Conservation (phyloP, 306 rosid genomes). For the Cucurbita pepo region DNA sequence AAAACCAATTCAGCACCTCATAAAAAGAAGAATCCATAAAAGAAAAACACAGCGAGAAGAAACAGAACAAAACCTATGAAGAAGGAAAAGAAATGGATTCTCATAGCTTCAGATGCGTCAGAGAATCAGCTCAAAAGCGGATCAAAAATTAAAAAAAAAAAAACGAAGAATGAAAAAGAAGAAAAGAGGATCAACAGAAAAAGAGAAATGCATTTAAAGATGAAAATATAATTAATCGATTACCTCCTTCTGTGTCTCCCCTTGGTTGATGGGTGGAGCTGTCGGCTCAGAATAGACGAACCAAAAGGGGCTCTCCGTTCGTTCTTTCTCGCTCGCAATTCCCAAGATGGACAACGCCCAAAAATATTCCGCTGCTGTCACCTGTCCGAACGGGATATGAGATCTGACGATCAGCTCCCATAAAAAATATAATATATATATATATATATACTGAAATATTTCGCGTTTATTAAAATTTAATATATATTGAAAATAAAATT, state of each 20-base stretch:
- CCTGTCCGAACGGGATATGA: not conserved
- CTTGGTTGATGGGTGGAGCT: not conserved
- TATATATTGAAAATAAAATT: no score
- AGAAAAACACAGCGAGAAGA: not conserved
- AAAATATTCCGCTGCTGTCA: constrained; percentile 1
- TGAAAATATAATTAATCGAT: not conserved
- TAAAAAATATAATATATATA: not conserved
- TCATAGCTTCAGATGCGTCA: not conserved
- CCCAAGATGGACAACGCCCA: constrained; percentile 2
- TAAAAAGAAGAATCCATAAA: no score
- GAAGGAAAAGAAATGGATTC: not conserved
- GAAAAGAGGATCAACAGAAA: not conserved
- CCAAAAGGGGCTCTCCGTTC: not conserved
- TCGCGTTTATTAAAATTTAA: no score
- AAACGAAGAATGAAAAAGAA: not conserved
- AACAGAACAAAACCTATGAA: not conserved
- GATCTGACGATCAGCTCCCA: not conserved
- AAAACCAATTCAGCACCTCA: not conserved
- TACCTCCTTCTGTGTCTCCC: constrained; percentile 6
- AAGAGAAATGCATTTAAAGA: not conserved
- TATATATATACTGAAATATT: no score
- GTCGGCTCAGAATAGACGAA: not conserved
- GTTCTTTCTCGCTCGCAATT: not conserved
- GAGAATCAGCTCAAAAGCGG: not conserved
- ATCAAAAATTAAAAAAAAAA: not conserved